Evolutionary conservation across 805 yeast genomes (phyloP), one percentile per base, ranked within the genome.

Genomic region (Zygosaccharomyces bailii): DNA sequence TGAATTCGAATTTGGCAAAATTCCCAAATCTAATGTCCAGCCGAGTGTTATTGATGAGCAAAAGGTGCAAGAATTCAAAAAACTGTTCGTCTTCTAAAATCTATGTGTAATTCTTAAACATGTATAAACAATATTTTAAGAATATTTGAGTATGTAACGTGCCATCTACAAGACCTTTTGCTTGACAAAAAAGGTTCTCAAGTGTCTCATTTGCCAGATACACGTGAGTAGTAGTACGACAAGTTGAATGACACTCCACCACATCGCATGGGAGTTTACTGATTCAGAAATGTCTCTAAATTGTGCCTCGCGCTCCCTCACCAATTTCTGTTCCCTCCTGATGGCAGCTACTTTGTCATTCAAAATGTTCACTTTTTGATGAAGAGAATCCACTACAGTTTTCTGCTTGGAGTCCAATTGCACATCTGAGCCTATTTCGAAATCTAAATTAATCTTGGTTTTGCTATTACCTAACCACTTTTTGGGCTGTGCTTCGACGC

Each of bases 101-200:
- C 6, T 31, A n/a, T 14, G 30, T 31, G 30, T 31, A 31, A 25
- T 11, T 18, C 35, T 35, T 29, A 5, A 19, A 18, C 18, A 16
- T 41, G 32, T 33, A 40, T 23, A 21, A 41, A 13, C 13, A 14
- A 14, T 37, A 24, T 16, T 25, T 25, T 4, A 10, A 25, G 13
- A 27, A n/a, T n/a, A 21, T 6, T 9, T 21, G 5, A 21, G 9
- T 21, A 6, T 24, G 4, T 4, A 5, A n/a, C 31, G 13, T 36
- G 23, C 13, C 31, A n/a, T 32, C 49, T 59, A 63, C 42, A 66
- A 57, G 32, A 69, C 69, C 65, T 84, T 84, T 67, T 84, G 90
- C 65, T 84, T 84, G 53, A 84, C 89, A 56, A 84, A 84, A 71
- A 82, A 84, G 13, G 83, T 70, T 70, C 83, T 79, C 69, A 84